Base-by-base conservation (phyloP, 2,329 filamentous ascomycete species). In the Cercospora zeae-maydis region DNA sequence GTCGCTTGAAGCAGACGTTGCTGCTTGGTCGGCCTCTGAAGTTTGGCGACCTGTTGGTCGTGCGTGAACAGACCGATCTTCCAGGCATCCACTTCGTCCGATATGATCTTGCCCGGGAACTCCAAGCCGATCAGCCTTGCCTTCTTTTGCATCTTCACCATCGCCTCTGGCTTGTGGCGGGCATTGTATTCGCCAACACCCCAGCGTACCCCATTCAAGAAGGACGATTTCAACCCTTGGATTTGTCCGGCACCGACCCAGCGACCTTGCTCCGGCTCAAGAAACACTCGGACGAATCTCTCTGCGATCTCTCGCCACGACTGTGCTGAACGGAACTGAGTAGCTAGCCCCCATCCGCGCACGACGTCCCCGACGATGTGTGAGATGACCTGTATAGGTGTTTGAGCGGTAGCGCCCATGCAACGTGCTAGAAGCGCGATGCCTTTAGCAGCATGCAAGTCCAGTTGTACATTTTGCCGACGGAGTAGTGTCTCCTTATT, bases 311-410 rank as follows among this genome's bases (percentile, higher is more conserved):
- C 19, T 16, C 39, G 39, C 39, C 19, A 45, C 14, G 39, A 45
- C 16, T 45, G 39, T 21, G 39, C 11, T 21, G 39, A 45, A 14
- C 39, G 39, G 16, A 45, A 45, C 2, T 5, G 11, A 9, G 39
- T 2, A 11, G 19, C 39, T 45, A 45, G 39, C 1, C 30, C 24
- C 66, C 66, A 68, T n/a, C 64, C 64, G 27, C 63, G 66, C 7
- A 68, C 51, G 19, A 68, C 39, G 21, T 67, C 62, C 4, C 59
- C 19, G 1, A 67, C 61, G 27, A 64, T 19, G 52, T 66, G 61
- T 13, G 59, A 61, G 4, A 65, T 45, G 11, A 62, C 58, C 9
- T 47, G 19, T 24, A 61, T 45, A 4, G 45, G 34, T 14, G 59
- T n/a, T n/a, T n/a, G n/a, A n/a, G n/a, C n/a, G n/a, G n/a, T n/a